Conservation (phyloP, 148 eudicot species). For the Cornus suecica region DNA sequence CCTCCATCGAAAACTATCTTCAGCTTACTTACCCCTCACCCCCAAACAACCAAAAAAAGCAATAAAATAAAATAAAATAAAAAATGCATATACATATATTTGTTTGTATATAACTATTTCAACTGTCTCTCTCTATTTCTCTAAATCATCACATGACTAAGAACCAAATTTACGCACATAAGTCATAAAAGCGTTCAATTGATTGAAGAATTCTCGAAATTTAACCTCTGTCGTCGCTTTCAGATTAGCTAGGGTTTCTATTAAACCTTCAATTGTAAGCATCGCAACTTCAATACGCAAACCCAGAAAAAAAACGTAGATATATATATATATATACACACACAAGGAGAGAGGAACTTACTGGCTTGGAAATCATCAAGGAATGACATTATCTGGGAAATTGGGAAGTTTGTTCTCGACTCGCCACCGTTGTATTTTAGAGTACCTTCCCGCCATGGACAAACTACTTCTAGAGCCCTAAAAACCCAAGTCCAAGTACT, state of each 20-base stretch:
- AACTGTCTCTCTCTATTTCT: neutral
- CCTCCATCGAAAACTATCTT: neutral
- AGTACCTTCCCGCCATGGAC: neutral
- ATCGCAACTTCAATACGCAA: neutral
- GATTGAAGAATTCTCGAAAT: neutral
- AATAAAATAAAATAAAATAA: no score
- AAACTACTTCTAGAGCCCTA: neutral
- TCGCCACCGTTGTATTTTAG: neutral
- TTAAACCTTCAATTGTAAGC: neutral
- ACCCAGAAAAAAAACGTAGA: neutral
- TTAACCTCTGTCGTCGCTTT: neutral
- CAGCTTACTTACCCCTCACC: no score
- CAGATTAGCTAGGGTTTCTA: neutral
- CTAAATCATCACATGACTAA: neutral
- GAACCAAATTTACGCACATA: neutral
- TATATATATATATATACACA: neutral
- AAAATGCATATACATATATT: no score
- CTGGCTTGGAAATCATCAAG: slow-evolving; percentile 55
- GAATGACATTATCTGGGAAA: slow-evolving; percentile 32
- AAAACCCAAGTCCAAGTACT: no score
- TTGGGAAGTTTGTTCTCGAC: neutral
- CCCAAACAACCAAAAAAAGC: no score
- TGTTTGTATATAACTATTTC: no score
- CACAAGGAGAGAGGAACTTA: slow-evolving; percentile 7
- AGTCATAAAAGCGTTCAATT: neutral